phyloP scores from a whole-genome alignment of 805 yeast species.

The Candida namnaoensis region DNA sequence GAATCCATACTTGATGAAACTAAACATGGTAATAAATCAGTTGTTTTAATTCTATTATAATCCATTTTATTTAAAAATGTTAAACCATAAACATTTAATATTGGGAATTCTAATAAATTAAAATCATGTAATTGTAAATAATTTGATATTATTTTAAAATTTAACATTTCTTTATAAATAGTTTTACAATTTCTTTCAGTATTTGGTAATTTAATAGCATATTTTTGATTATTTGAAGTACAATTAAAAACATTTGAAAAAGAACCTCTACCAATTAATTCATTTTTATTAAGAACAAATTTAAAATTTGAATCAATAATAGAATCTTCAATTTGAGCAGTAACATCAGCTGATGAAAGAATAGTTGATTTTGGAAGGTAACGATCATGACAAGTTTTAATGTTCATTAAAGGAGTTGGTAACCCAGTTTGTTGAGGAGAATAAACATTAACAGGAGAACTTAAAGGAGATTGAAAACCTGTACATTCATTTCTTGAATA shows the following conservation, averaged over 20 bases:
- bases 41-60: conserved; percentile 4
- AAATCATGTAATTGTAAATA: conserved; percentile 3
- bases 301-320: conserved; percentile 4
- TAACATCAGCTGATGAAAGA: background rate
- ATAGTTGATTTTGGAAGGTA: background rate
- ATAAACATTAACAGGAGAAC: background rate
- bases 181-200: conserved; percentile 4
- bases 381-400: background rate
- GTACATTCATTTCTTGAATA: background rate
- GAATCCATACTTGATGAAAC: conserved; percentile 4
- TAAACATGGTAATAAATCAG: conserved; percentile 12
- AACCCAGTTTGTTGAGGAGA: background rate
- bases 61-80: conserved; percentile 7
- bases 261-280: conserved; percentile 11
- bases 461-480: background rate
- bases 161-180: conserved; percentile 12
- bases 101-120: conserved; percentile 5
- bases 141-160: conserved; percentile 8
- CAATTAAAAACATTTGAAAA: conserved; percentile 11
- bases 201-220: conserved; percentile 15
- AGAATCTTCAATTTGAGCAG: conserved; percentile 4
- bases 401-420: background rate
- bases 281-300: background rate
- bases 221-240: background rate
- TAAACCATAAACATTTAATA: conserved; percentile 11